Evolutionary conservation across 805 yeast species (phyloP).

Genomic region (Yarrowia sp.): DNA sequence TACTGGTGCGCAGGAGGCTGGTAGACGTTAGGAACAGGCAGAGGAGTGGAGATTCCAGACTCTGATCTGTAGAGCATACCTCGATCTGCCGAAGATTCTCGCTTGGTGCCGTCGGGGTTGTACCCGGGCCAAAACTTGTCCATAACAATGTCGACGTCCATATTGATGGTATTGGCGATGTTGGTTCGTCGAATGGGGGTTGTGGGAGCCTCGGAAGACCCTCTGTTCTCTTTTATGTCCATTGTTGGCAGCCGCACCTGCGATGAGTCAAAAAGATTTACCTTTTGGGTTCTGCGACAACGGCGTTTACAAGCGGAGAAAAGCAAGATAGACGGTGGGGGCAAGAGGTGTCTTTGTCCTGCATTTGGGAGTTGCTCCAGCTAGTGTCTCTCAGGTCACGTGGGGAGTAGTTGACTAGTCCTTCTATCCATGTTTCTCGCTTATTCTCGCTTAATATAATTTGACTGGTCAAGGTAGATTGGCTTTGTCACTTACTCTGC

Average conservation of each 20-base stretch:
- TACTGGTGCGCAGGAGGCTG: conserved; percentile 50
- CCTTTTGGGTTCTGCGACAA: conserved; percentile 30
- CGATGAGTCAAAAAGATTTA: conserved; percentile 35
- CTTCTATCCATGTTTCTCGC: neutral
- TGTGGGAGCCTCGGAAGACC: neutral
- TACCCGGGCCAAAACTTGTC: conserved; percentile 39
- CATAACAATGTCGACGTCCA: conserved; percentile 35
- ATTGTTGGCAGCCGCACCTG: conserved; percentile 23
- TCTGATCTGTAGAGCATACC: conserved; percentile 43
- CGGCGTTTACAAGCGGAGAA: conserved; percentile 32
- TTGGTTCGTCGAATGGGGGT: conserved; percentile 14
- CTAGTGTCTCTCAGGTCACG: neutral
- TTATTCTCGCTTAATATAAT: neutral
- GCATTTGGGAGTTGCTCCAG: conserved; percentile 2
- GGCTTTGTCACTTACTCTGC: conserved; percentile 8
- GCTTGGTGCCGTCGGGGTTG: conserved; percentile 38
- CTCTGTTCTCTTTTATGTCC: conserved; percentile 32
- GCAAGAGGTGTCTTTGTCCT: neutral
- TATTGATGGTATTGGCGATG: neutral
- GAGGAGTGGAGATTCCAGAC: conserved; percentile 46
- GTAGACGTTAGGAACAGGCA: conserved; percentile 47
- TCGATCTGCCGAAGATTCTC: conserved; percentile 17
- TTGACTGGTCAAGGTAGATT: neutral
- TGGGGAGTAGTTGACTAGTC: neutral
- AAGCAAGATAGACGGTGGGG: conserved; percentile 25